phyloP scores from a whole-genome alignment of 2,329 filamentous ascomycete genomes.

The Sphaceloma murrayae region DNA sequence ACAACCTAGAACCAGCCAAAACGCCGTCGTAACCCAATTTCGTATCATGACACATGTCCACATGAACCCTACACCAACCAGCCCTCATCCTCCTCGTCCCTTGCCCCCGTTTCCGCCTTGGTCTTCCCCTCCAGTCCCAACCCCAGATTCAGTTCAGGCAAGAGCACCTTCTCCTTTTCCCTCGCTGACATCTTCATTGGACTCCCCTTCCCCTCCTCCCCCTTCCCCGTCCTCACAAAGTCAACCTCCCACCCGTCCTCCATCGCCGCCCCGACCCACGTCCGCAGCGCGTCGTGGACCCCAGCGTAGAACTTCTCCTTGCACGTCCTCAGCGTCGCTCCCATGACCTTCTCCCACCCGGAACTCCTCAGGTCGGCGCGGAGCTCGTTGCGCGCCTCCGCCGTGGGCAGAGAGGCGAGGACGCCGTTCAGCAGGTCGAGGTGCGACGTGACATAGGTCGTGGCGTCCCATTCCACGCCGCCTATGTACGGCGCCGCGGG shows the following conservation, averaged over 20 bases:
- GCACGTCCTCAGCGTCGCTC: constrained; percentile 73
- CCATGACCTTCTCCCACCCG: constrained; percentile 86
- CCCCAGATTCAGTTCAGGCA: constrained; percentile 18
- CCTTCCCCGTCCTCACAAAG: constrained; percentile 62
- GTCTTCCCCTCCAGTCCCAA: constrained; percentile 16
- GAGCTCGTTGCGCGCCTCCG: constrained; percentile 62
- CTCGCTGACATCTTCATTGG: constrained; percentile 31
- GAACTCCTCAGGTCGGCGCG: constrained; percentile 70
- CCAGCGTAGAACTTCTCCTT: constrained; percentile 96
- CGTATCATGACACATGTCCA: constrained; percentile 4
- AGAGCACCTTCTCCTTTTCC: constrained; percentile 18
- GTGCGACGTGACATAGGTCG: constrained; percentile 88
- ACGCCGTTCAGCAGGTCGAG: constrained; percentile 89
- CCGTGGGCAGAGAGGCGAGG: constrained; percentile 65
- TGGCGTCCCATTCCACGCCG: constrained; percentile 97
- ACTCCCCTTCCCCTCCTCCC: constrained; percentile 31
- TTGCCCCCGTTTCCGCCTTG: background rate
- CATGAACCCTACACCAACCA: constrained; percentile 18
- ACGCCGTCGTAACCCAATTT: constrained; percentile 6
- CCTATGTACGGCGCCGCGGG: constrained; percentile 93
- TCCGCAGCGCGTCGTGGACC: constrained; percentile 78
- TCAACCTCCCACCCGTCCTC: constrained; percentile 83
- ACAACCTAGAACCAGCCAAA: no score
- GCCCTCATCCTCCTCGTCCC: constrained; percentile 18
- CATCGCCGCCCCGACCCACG: constrained; percentile 78